phyloP scores from a whole-genome alignment of 441 rosid species.

The Populus hybrid region DNA sequence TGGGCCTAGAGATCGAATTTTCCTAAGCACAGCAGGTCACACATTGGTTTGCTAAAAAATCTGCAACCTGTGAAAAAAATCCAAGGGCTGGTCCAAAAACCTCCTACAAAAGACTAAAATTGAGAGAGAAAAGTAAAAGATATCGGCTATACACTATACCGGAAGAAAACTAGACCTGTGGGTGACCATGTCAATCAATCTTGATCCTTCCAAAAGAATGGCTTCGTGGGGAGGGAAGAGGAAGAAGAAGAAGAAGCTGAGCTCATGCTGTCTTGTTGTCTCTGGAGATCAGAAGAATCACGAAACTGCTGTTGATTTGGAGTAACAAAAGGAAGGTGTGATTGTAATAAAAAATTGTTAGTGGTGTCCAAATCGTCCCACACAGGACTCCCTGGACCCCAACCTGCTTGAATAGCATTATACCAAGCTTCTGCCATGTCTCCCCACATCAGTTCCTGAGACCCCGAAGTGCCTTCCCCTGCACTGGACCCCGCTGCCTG shows the following conservation, averaged over 20 bases:
- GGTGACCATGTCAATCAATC: slow-evolving; percentile 20
- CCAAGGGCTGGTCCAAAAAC: slow-evolving; percentile 19
- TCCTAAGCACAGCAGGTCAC: slow-evolving; percentile 3
- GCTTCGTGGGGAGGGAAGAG: slow-evolving; percentile 52
- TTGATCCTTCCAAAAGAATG: slow-evolving; percentile 64
- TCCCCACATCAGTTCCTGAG: slow-evolving; percentile 62
- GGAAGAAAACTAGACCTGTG: slow-evolving; percentile 5
- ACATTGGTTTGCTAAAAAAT: slow-evolving; percentile 24
- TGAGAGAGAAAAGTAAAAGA: not conserved
- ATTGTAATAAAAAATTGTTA: slow-evolving; percentile 44
- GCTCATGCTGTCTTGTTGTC: slow-evolving; percentile 22
- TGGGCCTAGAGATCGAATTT: not conserved
- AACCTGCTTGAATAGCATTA: slow-evolving; percentile 73
- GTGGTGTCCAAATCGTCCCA: slow-evolving; percentile 86
- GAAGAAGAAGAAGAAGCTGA: slow-evolving; percentile 33
- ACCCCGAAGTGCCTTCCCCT: slow-evolving; percentile 34
- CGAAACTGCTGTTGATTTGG: slow-evolving; percentile 32
- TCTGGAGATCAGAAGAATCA: slow-evolving; percentile 23
- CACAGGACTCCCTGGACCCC: slow-evolving; percentile 92
- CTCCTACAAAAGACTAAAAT: slow-evolving; percentile 2
- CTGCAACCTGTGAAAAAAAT: slow-evolving; percentile 26
- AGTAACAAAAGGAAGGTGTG: slow-evolving; percentile 42
- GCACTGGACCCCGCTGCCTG: slow-evolving; percentile 23
- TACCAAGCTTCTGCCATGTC: slow-evolving; percentile 82
- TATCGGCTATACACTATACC: not conserved